Percentiles rank a stretch among this genome's conserved stretches.
Conservation (phyloP, 768 basidiomycete species). For the Filobasidium wieringae region DNA sequence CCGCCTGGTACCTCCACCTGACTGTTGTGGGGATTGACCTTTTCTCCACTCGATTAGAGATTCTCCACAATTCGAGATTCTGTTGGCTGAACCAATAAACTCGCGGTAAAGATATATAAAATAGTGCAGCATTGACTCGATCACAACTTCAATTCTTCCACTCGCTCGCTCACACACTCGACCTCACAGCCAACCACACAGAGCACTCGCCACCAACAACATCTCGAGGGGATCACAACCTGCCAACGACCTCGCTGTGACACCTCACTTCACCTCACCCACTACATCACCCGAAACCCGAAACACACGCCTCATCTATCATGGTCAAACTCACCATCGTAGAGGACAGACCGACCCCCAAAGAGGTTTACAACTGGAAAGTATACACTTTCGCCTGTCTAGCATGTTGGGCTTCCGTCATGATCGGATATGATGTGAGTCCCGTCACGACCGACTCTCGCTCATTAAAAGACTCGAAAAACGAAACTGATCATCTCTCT, state of each 20-base stretch:
- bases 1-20: no score
- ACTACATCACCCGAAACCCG: not conserved
- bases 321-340: slow-evolving; percentile 2
- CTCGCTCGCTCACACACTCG: not conserved
- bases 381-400: slow-evolving; percentile 40
- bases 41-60: no score
- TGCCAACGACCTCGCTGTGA: not conserved
- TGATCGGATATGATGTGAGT: slow-evolving; percentile 36
- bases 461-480: slow-evolving; percentile 24
- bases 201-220: not conserved
- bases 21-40: no score
- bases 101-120: no score
- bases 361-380: slow-evolving; percentile 40
- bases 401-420: slow-evolving; percentile 41
- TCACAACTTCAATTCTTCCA: no score
- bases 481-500: no score
- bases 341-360: slow-evolving; percentile 7
- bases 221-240: no score
- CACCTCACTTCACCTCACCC: not conserved
- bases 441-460: not conserved
- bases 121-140: no score
- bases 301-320: not conserved
- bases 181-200: not conserved
- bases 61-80: no score
- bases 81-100: no score